A percentile compares a stretch with the other conserved stretches of the same genome.
Conservation (phyloP, 352 stramenopile species). For the Halophytophthora polymorphica region DNA sequence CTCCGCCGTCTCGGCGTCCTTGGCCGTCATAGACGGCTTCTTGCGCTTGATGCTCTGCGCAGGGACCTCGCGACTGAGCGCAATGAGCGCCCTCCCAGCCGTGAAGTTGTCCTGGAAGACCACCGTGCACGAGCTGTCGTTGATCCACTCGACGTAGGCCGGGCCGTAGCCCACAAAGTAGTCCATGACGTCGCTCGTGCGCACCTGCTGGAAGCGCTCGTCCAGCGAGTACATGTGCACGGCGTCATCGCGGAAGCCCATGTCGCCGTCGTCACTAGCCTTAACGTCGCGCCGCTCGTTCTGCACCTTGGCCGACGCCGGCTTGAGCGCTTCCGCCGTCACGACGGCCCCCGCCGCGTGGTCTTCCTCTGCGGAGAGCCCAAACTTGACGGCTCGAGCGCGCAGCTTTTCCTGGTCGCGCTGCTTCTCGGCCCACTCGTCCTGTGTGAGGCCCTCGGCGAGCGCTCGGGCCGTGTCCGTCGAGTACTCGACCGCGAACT, state of each 20-base stretch:
- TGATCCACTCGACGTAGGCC: slow-evolving; percentile 87
- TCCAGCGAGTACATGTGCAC: slow-evolving; percentile 84
- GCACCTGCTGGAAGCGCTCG: slow-evolving; percentile 74
- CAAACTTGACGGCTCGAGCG: slow-evolving; percentile 74
- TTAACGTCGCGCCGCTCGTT: slow-evolving; percentile 62
- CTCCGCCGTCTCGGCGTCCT: slow-evolving; percentile 8
- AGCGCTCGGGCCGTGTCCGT: slow-evolving; percentile 58
- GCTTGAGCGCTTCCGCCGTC: slow-evolving; percentile 20
- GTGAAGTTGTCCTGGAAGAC: slow-evolving; percentile 81
- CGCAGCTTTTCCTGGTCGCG: slow-evolving; percentile 56
- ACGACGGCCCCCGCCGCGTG: slow-evolving; percentile 17
- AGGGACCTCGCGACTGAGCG: slow-evolving; percentile 48
- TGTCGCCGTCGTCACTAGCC: slow-evolving; percentile 21
- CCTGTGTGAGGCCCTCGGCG: slow-evolving; percentile 62
- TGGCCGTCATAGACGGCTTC: slow-evolving; percentile 1
- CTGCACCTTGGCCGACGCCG: slow-evolving; percentile 52
- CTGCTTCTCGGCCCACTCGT: slow-evolving; percentile 64
- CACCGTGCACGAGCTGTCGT: slow-evolving; percentile 81
- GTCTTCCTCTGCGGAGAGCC: slow-evolving; percentile 43
- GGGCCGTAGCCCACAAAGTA: slow-evolving; percentile 81
- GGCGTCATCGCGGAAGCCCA: slow-evolving; percentile 57
- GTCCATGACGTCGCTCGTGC: slow-evolving; percentile 71
- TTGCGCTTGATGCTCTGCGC: slow-evolving; percentile 38
- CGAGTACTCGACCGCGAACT: slow-evolving; percentile 71
- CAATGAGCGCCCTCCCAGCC: slow-evolving; percentile 56